Conservation (phyloP, 352 stramenopile species). For the Phytophthora colocasiae region DNA sequence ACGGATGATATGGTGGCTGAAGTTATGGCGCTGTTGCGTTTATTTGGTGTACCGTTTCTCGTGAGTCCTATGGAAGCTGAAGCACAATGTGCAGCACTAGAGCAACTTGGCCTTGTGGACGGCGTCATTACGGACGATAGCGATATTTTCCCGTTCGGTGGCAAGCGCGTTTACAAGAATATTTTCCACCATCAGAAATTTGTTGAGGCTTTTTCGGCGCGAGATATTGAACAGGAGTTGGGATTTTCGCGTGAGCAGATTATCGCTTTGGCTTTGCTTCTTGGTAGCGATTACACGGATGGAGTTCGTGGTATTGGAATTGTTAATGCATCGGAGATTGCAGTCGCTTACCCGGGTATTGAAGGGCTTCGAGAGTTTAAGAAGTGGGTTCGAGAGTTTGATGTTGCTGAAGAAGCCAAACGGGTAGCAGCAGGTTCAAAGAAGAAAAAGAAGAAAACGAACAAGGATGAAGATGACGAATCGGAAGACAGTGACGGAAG, state of each 20-base stretch:
- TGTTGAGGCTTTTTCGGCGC: conserved; percentile 96
- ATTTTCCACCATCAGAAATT: conserved; percentile 99
- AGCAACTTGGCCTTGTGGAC: conserved; percentile 96
- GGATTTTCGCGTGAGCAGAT: conserved; percentile 93
- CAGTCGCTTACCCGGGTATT: conserved; percentile 83
- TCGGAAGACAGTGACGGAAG: conserved; percentile 41
- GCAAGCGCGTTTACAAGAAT: conserved; percentile 97
- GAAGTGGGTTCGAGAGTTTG: conserved; percentile 72
- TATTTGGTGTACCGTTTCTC: conserved; percentile 99
- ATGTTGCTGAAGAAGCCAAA: conserved; percentile 63
- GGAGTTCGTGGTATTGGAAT: conserved; percentile 85
- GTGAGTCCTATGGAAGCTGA: conserved; percentile 99
- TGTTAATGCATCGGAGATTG: conserved; percentile 84
- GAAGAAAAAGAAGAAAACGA: conserved; percentile 58
- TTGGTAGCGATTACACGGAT: conserved; percentile 97
- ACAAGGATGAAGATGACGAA: conserved; percentile 41
- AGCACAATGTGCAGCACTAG: conserved; percentile 97
- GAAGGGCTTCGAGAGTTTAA: conserved; percentile 89
- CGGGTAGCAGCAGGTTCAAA: conserved; percentile 33
- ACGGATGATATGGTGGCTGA: conserved; percentile 98
- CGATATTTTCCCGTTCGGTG: conserved; percentile 95
- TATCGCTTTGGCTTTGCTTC: conserved; percentile 91
- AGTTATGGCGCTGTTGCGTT: conserved; percentile 95
- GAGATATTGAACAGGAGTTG: conserved; percentile 94
- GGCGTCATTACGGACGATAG: conserved; percentile 99